Evolutionary conservation across 495 filamentous ascomycete genomes (phyloP).

Genomic region (Aspergillus haitiensis): DNA sequence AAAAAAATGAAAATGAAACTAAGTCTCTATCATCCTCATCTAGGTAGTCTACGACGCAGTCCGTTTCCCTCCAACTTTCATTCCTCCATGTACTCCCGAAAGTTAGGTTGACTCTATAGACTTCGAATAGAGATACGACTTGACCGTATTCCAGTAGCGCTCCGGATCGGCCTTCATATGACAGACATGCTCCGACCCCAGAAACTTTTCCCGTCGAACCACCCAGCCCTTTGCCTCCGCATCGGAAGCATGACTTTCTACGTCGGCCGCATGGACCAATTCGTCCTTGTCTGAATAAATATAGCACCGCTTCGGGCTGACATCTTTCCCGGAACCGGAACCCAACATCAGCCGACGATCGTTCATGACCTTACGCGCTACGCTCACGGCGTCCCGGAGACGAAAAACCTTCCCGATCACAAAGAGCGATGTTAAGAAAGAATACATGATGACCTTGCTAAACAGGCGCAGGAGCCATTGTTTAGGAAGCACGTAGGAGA

Average conservation of each 20-base stretch:
- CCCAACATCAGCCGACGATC: slow-evolving; percentile 31
- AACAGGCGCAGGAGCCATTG: slow-evolving; percentile 36
- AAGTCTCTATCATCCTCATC: too few species aligned
- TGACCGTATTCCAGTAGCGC: slow-evolving; percentile 47
- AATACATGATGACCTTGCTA: slow-evolving; percentile 29
- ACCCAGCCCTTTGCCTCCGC: slow-evolving; percentile 37
- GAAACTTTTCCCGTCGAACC: slow-evolving; percentile 42
- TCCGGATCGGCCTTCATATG: slow-evolving; percentile 46
- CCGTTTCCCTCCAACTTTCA: not conserved
- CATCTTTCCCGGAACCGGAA: slow-evolving; percentile 21
- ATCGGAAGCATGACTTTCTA: slow-evolving; percentile 44
- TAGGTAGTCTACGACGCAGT: too few species aligned
- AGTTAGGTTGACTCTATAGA: not conserved
- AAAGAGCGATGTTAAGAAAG: slow-evolving; percentile 21
- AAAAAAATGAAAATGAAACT: too few species aligned
- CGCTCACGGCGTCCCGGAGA: slow-evolving; percentile 28
- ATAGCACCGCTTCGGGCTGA: slow-evolving; percentile 36
- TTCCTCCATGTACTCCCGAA: too few species aligned
- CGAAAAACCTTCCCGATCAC: slow-evolving; percentile 20
- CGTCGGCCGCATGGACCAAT: slow-evolving; percentile 38
- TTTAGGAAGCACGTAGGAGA: slow-evolving; percentile 39
- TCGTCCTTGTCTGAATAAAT: slow-evolving; percentile 49
- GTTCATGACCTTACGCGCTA: slow-evolving; percentile 34
- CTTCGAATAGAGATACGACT: slow-evolving; percentile 11
- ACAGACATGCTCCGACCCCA: slow-evolving; percentile 43